Evolutionary conservation across 768 basidiomycete genomes (phyloP).

Genomic region (Amanita fuliginea): DNA sequence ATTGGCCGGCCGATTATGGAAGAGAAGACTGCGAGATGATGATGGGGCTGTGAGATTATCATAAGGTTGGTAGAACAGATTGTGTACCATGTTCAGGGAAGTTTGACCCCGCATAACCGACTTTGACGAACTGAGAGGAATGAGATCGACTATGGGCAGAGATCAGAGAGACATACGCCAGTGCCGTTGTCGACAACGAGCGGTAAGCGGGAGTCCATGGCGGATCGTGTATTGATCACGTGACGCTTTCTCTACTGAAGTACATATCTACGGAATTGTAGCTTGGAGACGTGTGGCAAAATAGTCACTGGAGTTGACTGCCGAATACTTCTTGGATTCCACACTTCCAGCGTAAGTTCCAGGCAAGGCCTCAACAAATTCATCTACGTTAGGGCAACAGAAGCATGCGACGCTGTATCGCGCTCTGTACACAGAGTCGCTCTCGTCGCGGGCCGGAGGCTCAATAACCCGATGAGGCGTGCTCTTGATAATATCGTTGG

Average conservation of each 20-base stretch:
- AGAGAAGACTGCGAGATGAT: constrained; percentile 68
- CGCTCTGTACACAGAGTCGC: constrained; percentile 46
- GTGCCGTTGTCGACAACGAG: constrained; percentile 87
- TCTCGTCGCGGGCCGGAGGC: constrained; percentile 40
- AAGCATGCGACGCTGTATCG: constrained; percentile 84
- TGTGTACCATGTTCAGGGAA: constrained; percentile 83
- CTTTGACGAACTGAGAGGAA: constrained; percentile 71
- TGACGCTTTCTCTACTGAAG: neutral
- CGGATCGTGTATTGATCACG: neutral
- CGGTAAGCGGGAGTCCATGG: constrained; percentile 39
- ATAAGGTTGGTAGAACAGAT: neutral
- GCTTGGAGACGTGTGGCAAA: neutral
- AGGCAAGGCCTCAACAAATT: neutral
- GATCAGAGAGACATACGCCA: constrained; percentile 42
- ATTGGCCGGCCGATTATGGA: constrained; percentile 97
- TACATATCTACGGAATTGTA: neutral
- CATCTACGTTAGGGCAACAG: constrained; percentile 8
- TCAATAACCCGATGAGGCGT: constrained; percentile 80
- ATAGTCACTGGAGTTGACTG: neutral
- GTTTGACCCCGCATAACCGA: constrained; percentile 86
- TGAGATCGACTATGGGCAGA: neutral
- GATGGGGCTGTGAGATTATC: neutral
- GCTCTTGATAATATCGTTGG: constrained; percentile 68
- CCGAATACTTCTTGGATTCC: neutral
- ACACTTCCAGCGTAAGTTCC: neutral